Percentiles rank a stretch among this genome's conserved stretches.
These are phyloP conservation scores for Collybia sordida DNA, from an alignment of 768 basidiomycete species.

Conservation along the genomic window DNA sequence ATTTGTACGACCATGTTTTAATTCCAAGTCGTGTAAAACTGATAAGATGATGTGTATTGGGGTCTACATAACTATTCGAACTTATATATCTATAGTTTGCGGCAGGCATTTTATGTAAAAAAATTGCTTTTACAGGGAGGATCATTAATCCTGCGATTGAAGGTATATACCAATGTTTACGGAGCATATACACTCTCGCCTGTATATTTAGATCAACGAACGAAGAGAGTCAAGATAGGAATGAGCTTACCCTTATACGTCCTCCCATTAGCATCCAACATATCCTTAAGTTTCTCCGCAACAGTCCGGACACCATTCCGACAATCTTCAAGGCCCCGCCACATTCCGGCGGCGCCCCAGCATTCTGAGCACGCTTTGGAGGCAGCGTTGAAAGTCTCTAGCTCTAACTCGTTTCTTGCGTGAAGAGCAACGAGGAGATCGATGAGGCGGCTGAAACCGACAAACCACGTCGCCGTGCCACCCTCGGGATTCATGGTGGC, in stretches of 20 bases:
- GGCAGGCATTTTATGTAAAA: no score
- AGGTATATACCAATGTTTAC: constrained; percentile 13
- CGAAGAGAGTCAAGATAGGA: background rate
- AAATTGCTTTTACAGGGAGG: no score
- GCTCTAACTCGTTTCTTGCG: constrained; percentile 61
- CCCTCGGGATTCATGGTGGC: constrained; percentile 57
- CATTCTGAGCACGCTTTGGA: constrained; percentile 76
- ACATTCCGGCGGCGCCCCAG: constrained; percentile 71
- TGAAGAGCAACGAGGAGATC: constrained; percentile 77
- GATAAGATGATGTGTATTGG: no score
- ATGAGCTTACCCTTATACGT: constrained; percentile 39
- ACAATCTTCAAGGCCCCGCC: constrained; percentile 66
- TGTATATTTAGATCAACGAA: constrained; percentile 14
- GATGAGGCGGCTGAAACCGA: constrained; percentile 66
- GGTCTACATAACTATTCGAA: no score
- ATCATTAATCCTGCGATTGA: constrained; percentile 1
- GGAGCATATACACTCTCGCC: constrained; percentile 39
- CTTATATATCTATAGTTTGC: no score
- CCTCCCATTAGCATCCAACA: constrained; percentile 56
- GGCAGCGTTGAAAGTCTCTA: constrained; percentile 74
- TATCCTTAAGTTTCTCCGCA: constrained; percentile 58
- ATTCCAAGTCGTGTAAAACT: no score
- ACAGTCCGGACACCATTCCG: constrained; percentile 60
- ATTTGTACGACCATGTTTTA: no score
- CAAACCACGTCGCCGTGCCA: constrained; percentile 63